These are phyloP conservation scores for Trametes elegans DNA, from an alignment of 768 basidiomycete genomes.

Conservation along the genomic window DNA sequence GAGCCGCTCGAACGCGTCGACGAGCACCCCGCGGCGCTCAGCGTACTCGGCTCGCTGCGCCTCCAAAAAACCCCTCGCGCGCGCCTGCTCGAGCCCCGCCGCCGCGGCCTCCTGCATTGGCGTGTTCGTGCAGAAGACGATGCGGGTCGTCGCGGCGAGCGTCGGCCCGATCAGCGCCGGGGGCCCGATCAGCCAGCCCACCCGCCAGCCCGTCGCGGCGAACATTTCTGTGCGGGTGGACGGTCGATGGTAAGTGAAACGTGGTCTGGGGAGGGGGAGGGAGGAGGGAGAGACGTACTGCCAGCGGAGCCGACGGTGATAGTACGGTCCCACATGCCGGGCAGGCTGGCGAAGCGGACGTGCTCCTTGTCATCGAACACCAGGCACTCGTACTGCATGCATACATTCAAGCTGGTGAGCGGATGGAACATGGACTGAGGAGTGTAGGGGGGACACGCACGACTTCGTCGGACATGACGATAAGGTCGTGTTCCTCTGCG, in stretches of 20 bases:
- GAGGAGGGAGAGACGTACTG: constrained; percentile 49
- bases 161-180: constrained; percentile 77
- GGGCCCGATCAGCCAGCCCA: constrained; percentile 95
- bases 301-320: constrained; percentile 93
- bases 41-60: constrained; percentile 73
- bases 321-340: constrained; percentile 98
- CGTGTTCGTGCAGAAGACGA: constrained; percentile 92
- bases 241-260: not conserved
- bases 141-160: constrained; percentile 85
- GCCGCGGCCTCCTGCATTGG: constrained; percentile 94
- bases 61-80: constrained; percentile 71
- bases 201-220: constrained; percentile 94
- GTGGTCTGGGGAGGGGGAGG: not conserved
- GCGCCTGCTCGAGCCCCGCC: constrained; percentile 76
- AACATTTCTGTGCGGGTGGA: constrained; percentile 69
- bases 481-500: constrained; percentile 86
- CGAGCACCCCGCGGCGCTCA: constrained; percentile 71
- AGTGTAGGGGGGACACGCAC: constrained; percentile 42
- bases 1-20: constrained; percentile 72
- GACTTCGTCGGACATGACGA: constrained; percentile 96
- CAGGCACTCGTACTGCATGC: constrained; percentile 81
- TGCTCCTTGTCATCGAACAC: constrained; percentile 87
- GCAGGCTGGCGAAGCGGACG: constrained; percentile 87
- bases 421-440: not conserved
- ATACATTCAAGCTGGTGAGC: no score